A percentile compares a stretch with the other conserved stretches of the same genome.
Evolutionary conservation across 2,329 filamentous ascomycete genomes (phyloP).

Genomic region (Graphium sp.): DNA sequence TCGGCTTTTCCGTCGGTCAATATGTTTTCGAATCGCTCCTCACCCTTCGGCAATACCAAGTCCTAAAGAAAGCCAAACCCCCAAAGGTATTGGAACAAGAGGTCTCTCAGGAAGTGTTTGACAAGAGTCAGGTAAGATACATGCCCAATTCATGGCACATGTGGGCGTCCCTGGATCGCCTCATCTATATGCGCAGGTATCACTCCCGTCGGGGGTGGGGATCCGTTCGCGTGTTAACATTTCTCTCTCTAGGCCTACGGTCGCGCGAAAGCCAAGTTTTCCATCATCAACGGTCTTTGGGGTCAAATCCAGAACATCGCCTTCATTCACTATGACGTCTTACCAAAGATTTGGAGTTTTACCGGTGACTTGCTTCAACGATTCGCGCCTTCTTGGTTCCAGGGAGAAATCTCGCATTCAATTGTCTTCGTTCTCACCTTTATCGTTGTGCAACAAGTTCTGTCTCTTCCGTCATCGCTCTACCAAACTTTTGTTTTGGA

Average conservation of each 20-base stretch:
- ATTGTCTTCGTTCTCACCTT: constrained; percentile 85
- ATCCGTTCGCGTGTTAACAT: too few relatives aligned
- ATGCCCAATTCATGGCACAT: too few relatives aligned
- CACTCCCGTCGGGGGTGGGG: too few relatives aligned
- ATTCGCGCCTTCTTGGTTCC: constrained; percentile 63
- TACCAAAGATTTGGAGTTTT: constrained; percentile 78
- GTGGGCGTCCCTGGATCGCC: too few relatives aligned
- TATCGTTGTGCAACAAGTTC: constrained; percentile 61
- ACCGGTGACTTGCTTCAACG: constrained; percentile 58
- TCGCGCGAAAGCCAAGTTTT: constrained; percentile 85
- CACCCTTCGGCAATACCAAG: constrained; percentile 74
- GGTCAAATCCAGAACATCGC: constrained; percentile 75
- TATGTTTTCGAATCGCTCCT: constrained; percentile 84
- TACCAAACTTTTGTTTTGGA: constrained; percentile 95
- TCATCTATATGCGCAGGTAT: too few relatives aligned
- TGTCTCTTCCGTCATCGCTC: constrained; percentile 67
- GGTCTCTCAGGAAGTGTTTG: constrained; percentile 76
- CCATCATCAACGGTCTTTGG: constrained; percentile 66
- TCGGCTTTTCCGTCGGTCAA: constrained; percentile 86
- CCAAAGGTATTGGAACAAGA: constrained; percentile 81
- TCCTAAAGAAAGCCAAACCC: constrained; percentile 62
- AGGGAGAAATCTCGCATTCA: constrained; percentile 85
- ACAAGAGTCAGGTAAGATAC: constrained; percentile 96
- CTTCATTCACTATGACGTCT: constrained; percentile 79
- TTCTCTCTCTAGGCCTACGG: too few relatives aligned